phyloP scores from a whole-genome alignment of 345 rosid genomes.

The Turnera subulata region DNA sequence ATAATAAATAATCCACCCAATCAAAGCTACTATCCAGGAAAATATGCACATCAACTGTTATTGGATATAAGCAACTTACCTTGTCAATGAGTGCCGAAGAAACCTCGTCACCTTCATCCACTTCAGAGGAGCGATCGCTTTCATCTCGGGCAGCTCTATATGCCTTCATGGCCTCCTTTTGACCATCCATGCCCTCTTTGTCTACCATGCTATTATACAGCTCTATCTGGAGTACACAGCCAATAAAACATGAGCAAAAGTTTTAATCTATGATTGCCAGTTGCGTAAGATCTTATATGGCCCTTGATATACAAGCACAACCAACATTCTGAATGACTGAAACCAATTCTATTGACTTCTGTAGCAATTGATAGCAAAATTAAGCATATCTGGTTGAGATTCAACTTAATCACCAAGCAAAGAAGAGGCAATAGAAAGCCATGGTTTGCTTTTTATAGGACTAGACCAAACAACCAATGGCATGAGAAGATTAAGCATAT shows the following conservation, averaged over 20 bases:
- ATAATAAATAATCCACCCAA: constrained; percentile 20
- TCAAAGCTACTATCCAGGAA: constrained; percentile 10
- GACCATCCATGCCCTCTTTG: constrained; percentile 60
- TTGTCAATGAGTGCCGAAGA: constrained; percentile 76
- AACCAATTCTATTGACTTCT: too few species aligned
- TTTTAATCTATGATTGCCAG: not conserved
- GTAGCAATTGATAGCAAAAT: too few species aligned
- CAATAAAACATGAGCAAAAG: constrained; percentile 22
- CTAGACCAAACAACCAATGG: too few species aligned
- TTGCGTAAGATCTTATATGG: too few species aligned
- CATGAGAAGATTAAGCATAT: too few species aligned
- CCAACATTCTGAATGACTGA: too few species aligned
- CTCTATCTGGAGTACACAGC: constrained; percentile 54
- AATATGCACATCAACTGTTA: constrained; percentile 16
- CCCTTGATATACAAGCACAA: too few species aligned
- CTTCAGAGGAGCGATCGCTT: constrained; percentile 42
- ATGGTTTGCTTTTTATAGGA: too few species aligned
- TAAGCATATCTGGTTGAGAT: too few species aligned
- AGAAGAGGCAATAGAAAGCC: too few species aligned
- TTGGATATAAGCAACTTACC: constrained; percentile 33
- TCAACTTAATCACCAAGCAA: too few species aligned
- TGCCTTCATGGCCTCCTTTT: constrained; percentile 70
- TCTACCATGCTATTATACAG: constrained; percentile 83
- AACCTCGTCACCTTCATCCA: constrained; percentile 51
- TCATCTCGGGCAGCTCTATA: constrained; percentile 82